Percentiles rank a stretch among this genome's conserved stretches.
Evolutionary conservation across 2,329 filamentous ascomycete species (phyloP).

Genomic region (Magnaporthales sp.): DNA sequence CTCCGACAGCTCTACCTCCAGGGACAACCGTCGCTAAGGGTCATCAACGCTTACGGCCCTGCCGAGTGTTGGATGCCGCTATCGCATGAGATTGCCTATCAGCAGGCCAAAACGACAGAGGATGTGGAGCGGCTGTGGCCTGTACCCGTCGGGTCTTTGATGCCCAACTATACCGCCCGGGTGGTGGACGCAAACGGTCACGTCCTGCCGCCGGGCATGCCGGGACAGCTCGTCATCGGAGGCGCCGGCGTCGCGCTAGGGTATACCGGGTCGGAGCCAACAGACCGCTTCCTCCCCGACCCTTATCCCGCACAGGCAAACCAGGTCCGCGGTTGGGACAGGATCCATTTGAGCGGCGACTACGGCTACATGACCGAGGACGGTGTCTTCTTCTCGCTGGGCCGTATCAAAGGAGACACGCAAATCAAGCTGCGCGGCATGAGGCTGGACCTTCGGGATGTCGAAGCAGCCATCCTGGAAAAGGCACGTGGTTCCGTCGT

Average conservation of each 20-base stretch:
- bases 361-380: neutral
- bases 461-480: neutral
- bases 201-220: neutral
- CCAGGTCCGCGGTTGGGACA: neutral
- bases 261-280: neutral
- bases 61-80: neutral
- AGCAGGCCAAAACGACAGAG: neutral
- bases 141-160: neutral
- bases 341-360: neutral
- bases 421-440: constrained; percentile 4
- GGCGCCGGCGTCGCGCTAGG: neutral
- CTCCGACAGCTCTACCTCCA: neutral
- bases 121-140: neutral
- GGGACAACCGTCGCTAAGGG: neutral
- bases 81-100: neutral
- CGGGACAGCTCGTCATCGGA: neutral
- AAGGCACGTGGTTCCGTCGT: neutral
- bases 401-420: neutral
- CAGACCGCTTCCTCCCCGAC: neutral
- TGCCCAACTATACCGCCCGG: constrained; percentile 1
- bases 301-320: neutral
- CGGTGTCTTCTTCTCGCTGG: neutral
- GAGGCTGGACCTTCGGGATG: neutral
- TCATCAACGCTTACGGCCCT: constrained; percentile 2
- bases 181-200: neutral